Evolutionary conservation across 83 land plant genomes (phyloP), one percentile per base, ranked within the genome.

Genomic region (Thuja plicata): DNA sequence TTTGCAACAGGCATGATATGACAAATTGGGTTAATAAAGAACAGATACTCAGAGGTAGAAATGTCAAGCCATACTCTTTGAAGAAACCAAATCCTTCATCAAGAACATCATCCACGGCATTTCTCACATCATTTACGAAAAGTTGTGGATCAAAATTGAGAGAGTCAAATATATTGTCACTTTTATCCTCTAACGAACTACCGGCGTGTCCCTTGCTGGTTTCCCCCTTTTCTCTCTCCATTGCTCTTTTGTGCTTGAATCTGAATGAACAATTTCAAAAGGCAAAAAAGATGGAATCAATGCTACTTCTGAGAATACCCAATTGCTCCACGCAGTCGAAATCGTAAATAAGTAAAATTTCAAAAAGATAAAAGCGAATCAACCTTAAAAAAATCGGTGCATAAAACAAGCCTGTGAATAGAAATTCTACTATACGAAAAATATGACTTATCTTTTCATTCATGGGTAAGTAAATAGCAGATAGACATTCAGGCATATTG

Each of bases 41-140:
- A 41, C 16, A 40, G 27, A 40, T 87, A n/a, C 27, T 19, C n/a
- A 87, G 32, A 60, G 34, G 32, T 40, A 87, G 10, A 87, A 40
- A 12, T 40, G 40, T 16, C 74, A n/a, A 87, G 34, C 78, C 88
- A 40, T 71, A 87, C 88, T 71, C 78, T 19, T 87, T 88, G 78
- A 76, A 94, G 89, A 55, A 91, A 77, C 86, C 71, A 90, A 95
- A 95, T 41, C 93, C 96, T 46, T 87, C 96, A 17, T 93, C 94
- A 52, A 93, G 85, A 35, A 91, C 13, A 88, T 92, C 94, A 34
- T 93, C 92, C 80, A 90, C 93, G 19, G 89, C 30, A 87, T 95
- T 93, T 66, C 92, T 89, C 45, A 89, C 90, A 78, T 92, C 94
- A 73, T 95, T 92, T 84, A 95, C 77, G 89, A 95, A 93, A 5